A percentile compares a stretch with the other conserved stretches of the same genome.
Evolutionary conservation across 1,284 basidiomycete species (phyloP).

Genomic region (Ganoderma lucidum): DNA sequence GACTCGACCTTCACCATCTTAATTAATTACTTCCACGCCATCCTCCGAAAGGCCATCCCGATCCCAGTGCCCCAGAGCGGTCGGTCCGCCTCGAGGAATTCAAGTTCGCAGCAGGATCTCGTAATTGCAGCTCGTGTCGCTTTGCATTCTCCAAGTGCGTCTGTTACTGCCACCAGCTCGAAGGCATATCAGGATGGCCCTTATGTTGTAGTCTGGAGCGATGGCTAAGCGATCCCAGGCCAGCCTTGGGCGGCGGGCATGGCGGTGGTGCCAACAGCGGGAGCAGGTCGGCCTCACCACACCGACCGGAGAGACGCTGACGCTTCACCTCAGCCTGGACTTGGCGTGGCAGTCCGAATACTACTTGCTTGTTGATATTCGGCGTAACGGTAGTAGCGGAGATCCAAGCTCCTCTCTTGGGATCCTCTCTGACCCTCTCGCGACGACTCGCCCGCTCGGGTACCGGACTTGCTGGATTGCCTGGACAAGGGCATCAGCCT

Average conservation of each 20-base stretch:
- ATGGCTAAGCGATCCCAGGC: not conserved
- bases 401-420: not conserved
- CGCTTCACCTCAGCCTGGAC: not conserved
- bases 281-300: not conserved
- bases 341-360: not conserved
- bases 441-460: too few relatives aligned
- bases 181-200: not conserved
- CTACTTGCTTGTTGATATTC: not conserved
- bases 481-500: not conserved
- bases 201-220: not conserved
- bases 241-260: not conserved
- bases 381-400: not conserved
- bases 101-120: not conserved
- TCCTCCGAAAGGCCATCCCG: not conserved
- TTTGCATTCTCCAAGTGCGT: not conserved
- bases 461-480: not conserved
- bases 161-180: not conserved
- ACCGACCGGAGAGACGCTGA: not conserved
- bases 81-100: too few relatives aligned
- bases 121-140: not conserved
- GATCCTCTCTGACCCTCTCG: not conserved
- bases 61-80: not conserved
- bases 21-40: not conserved
- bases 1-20: not conserved
- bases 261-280: not conserved